These are phyloP conservation scores for Tribonema minus DNA, from an alignment of 108 stramenopile genomes.

Conservation along the genomic window DNA sequence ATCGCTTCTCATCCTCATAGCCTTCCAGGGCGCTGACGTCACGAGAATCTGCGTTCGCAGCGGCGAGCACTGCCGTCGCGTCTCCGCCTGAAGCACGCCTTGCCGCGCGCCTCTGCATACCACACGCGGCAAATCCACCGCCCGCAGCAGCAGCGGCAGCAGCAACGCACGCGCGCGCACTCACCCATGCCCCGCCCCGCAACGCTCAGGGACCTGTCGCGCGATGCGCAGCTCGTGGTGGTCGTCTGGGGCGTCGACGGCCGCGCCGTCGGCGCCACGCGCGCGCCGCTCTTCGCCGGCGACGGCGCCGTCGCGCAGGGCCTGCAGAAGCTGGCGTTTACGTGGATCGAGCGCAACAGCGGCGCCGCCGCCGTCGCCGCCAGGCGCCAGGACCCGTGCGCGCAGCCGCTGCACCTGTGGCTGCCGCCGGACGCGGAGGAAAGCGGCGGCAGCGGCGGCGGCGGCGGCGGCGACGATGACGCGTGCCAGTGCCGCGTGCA, in stretches of 20 bases:
- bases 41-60: no score
- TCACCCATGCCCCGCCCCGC: no score
- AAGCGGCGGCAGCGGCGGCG: constrained; percentile 1
- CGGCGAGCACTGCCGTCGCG: no score
- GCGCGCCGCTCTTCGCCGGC: constrained; percentile 24
- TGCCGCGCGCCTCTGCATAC: no score
- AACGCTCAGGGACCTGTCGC: constrained; percentile 24
- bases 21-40: no score
- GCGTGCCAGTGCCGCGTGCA: not conserved
- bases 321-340: constrained; percentile 31
- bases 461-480: not conserved
- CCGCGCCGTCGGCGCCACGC: constrained; percentile 11
- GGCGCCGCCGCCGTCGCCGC: no score
- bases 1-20: no score
- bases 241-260: constrained; percentile 16
- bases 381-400: not conserved
- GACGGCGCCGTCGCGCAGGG: constrained; percentile 29
- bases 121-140: no score
- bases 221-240: constrained; percentile 28
- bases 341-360: no score
- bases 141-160: no score
- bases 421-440: not conserved
- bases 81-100: no score
- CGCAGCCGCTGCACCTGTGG: constrained; percentile 25
- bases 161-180: no score